A percentile compares a stretch with the other conserved stretches of the same genome.
These are phyloP conservation scores for Apiospora pterosperma DNA, from an alignment of 2,329 filamentous ascomycete genomes.

Conservation along the genomic window DNA sequence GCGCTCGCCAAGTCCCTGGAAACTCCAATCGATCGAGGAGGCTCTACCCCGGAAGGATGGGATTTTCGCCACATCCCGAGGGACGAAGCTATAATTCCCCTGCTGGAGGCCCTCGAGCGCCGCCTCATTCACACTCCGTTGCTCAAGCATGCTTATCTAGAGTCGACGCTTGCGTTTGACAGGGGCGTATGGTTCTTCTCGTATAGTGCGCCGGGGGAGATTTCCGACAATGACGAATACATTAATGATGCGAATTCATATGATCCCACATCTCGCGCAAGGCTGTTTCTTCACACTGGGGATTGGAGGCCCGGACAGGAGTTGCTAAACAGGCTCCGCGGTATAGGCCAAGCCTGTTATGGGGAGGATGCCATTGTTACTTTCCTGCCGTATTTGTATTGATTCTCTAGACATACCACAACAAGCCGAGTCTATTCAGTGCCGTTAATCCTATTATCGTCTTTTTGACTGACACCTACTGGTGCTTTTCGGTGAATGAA, in stretches of 20 bases:
- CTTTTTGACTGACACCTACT: no score
- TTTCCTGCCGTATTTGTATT: constrained; percentile 4
- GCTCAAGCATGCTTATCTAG: neutral
- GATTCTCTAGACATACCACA: no score
- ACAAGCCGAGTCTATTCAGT: no score
- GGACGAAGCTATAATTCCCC: constrained; percentile 1
- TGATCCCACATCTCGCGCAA: neutral
- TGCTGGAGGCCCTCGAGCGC: constrained; percentile 5
- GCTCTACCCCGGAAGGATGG: neutral
- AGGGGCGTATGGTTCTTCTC: neutral
- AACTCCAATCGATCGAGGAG: neutral
- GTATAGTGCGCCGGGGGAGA: neutral
- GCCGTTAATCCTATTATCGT: no score
- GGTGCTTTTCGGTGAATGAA: no score
- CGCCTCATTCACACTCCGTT: constrained; percentile 4
- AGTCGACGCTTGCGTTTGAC: neutral
- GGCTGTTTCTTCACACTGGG: constrained; percentile 1
- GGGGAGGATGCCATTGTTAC: constrained; percentile 5
- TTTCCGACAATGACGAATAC: neutral
- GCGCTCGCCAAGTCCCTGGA: neutral
- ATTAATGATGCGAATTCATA: neutral
- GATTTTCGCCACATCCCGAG: neutral
- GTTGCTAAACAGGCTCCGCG: neutral
- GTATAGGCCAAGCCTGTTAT: neutral
- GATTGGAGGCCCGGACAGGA: constrained; percentile 3